A percentile compares a stretch with the other conserved stretches of the same genome.
These are phyloP conservation scores for Amphichorda felina DNA, from an alignment of 2,329 filamentous ascomycete species.

Conservation along the genomic window DNA sequence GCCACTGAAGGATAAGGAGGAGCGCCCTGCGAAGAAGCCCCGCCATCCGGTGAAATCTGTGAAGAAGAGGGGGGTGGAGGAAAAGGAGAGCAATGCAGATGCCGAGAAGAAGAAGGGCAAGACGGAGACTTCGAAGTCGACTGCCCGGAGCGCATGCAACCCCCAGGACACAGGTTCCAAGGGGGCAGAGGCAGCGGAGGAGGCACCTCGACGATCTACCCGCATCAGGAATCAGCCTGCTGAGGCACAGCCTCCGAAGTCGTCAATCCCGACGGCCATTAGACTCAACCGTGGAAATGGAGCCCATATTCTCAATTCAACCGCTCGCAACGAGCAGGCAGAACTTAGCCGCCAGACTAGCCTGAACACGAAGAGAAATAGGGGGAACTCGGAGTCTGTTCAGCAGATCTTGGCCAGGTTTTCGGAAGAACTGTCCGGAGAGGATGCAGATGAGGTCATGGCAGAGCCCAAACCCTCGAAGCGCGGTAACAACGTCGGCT, in stretches of 20 bases:
- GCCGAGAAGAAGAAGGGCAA: slow-evolving; percentile 2
- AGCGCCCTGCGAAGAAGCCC: slow-evolving; percentile 12
- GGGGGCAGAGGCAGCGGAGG: slow-evolving; percentile 7
- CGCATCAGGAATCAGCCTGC: slow-evolving; percentile 14
- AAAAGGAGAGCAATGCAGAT: slow-evolving; percentile 1
- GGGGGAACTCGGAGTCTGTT: slow-evolving; percentile 20
- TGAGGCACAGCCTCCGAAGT: slow-evolving; percentile 10
- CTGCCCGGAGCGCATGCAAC: slow-evolving; percentile 2
- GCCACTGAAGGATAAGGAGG: slow-evolving; percentile 8
- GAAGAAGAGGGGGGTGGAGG: not conserved
- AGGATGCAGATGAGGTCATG: slow-evolving; percentile 8
- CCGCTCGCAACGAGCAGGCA: slow-evolving; percentile 17
- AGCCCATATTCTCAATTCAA: slow-evolving; percentile 8
- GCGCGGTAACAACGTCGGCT: slow-evolving; percentile 17
- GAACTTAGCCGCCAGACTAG: slow-evolving; percentile 20
- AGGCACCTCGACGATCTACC: slow-evolving; percentile 16
- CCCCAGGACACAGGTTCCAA: not conserved
- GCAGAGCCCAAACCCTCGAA: slow-evolving; percentile 6
- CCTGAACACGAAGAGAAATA: slow-evolving; percentile 21
- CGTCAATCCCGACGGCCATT: slow-evolving; percentile 21
- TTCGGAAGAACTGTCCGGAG: slow-evolving; percentile 10
- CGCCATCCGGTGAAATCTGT: slow-evolving; percentile 9
- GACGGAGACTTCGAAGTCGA: not conserved
- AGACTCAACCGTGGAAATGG: slow-evolving; percentile 14
- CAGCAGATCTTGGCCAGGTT: slow-evolving; percentile 19